These are phyloP conservation scores for Hymenoscyphus fraxineus DNA, from an alignment of 2,329 filamentous ascomycete genomes.

Conservation along the genomic window DNA sequence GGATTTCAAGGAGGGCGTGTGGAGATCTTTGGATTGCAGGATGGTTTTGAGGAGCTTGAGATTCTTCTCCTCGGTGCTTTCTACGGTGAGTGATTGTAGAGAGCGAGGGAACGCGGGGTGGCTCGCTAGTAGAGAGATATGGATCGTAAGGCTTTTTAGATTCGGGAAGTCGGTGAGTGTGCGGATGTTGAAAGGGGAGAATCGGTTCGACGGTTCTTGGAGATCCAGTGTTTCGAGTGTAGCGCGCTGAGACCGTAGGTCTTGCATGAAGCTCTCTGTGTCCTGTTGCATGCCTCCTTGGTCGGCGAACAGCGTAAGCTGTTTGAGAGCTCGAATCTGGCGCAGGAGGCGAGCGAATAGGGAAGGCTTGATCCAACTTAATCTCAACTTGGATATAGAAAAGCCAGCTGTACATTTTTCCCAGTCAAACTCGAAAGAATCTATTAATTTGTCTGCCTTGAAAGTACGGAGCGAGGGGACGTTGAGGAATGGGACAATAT, in stretches of 20 bases:
- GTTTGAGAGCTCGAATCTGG: neutral
- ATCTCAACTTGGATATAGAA: neutral
- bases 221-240: neutral
- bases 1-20: neutral
- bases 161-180: neutral
- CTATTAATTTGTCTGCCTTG: neutral
- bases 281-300: neutral
- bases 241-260: neutral
- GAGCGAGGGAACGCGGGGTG: no score
- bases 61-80: no score
- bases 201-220: neutral
- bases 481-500: neutral
- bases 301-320: neutral
- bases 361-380: neutral
- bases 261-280: neutral
- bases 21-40: neutral
- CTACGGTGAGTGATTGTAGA: no score
- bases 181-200: neutral
- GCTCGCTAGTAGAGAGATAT: neutral
- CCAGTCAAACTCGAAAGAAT: neutral
- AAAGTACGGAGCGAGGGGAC: neutral
- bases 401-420: neutral
- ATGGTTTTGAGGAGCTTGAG: neutral
- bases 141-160: neutral
- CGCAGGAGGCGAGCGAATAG: neutral